Percentiles rank a stretch among this genome's conserved stretches.
phyloP scores from a whole-genome alignment of 1,139 yeast species.

The Zygotorulaspora mrakii region DNA sequence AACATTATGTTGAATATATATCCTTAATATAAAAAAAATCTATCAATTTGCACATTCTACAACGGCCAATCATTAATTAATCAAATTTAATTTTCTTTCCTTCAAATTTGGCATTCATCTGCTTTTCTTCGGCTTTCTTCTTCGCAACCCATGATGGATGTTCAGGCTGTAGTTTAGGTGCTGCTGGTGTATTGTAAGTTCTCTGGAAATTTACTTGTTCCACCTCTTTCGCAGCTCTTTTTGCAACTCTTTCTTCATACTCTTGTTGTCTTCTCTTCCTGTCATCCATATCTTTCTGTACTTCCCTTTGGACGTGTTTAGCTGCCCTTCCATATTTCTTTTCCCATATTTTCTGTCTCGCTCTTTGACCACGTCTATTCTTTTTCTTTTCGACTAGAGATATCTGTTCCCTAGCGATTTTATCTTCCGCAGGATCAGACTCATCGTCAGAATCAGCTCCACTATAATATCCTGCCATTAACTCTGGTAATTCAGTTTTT shows the following conservation, averaged over 20 bases:
- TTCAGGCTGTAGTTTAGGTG: constrained; percentile 36
- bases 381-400: constrained; percentile 49
- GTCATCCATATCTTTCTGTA: constrained; percentile 50
- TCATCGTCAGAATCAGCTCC: constrained; percentile 54
- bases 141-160: constrained; percentile 99
- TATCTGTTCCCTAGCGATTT: constrained; percentile 52
- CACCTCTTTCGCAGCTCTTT: constrained; percentile 51
- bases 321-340: constrained; percentile 79
- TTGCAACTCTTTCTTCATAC: constrained; percentile 68
- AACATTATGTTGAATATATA: not conserved
- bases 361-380: constrained; percentile 94
- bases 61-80: constrained; percentile 10
- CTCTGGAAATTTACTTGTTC: constrained; percentile 22
- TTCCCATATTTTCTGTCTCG: constrained; percentile 96
- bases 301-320: constrained; percentile 70
- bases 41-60: not conserved
- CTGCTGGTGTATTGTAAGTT: constrained; percentile 6
- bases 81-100: constrained; percentile 81
- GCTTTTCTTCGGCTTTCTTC: constrained; percentile 61
- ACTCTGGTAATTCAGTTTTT: constrained; percentile 54
- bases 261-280: constrained; percentile 59
- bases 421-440: constrained; percentile 47
- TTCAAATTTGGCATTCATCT: constrained; percentile 60
- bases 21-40: not conserved
- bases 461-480: constrained; percentile 75